Conservation (phyloP, 495 filamentous ascomycete genomes). For the Aspergillus kassunensis region DNA sequence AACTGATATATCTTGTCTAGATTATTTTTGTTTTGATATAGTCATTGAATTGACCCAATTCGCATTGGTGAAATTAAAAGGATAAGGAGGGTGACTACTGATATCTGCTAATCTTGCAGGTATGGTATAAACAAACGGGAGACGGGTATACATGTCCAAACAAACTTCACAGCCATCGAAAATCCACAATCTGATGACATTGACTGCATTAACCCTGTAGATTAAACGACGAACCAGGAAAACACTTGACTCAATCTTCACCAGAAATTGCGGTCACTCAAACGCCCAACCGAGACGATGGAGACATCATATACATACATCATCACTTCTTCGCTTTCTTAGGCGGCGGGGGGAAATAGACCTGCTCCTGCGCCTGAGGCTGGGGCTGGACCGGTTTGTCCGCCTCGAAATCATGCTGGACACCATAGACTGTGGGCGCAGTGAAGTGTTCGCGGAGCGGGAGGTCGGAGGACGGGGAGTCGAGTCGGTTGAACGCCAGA, state of each 20-base stretch:
- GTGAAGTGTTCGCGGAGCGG: slow-evolving; percentile 36
- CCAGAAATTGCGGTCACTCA: not conserved
- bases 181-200: not conserved
- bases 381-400: slow-evolving; percentile 15
- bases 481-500: slow-evolving; percentile 40
- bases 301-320: not conserved
- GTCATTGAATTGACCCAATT: not conserved
- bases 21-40: not conserved
- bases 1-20: not conserved
- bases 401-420: slow-evolving; percentile 15
- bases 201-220: not conserved
- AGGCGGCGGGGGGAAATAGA: slow-evolving; percentile 44
- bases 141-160: not conserved
- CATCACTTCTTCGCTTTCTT: slow-evolving; percentile 38
- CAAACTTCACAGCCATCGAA: not conserved
- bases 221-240: not conserved
- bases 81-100: slow-evolving; percentile 2
- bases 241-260: too few relatives aligned
- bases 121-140: slow-evolving; percentile 3
- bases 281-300: not conserved
- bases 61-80: slow-evolving; percentile 1
- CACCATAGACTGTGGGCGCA: slow-evolving; percentile 16
- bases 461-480: slow-evolving; percentile 33
- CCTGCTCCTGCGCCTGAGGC: too few relatives aligned
- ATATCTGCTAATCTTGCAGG: not conserved